Evolutionary conservation across 2,329 filamentous ascomycete genomes (phyloP), one percentile per base, ranked within the genome.

Genomic region (Massarina eburnea): DNA sequence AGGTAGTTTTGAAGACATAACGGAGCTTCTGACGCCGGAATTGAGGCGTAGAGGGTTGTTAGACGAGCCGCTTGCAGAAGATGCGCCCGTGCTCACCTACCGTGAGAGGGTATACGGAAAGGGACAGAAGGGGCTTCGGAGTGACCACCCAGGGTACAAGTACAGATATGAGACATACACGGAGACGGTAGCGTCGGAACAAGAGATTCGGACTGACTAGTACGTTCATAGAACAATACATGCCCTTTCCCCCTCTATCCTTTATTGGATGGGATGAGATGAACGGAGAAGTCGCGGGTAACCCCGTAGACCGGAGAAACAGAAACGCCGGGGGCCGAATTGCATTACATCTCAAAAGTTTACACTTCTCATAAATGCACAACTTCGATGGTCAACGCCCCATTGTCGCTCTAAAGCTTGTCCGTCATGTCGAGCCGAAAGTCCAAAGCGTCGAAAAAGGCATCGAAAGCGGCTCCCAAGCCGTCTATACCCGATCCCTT

Each of bases 401-500:
- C 6, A 14, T 18, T 10, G 10, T 21, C 35, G n/a, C n/a, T n/a
- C 22, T 26, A 21, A 36, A 10, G 9, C 8, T 20, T 18, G 17
- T 14, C 12, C 35, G 5, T 8, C 14, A 43, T 39, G 41, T 24
- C 30, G 30, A 41, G 35, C 35, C 34, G 30, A 22, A 48, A 41
- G 49, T 24, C 51, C 1, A 60, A 55, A 48, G 39, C 53, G 24
- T 20, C 49, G 27, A 58, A 56, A 47, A 46, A 49, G 24, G 39
- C 39, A 8, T n/a, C 49, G 6, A 58, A 55, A 40, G 34, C 53
- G 17, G 39, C 41, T 29, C 38, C 51, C 20, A 55, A 57, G 33
- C 60, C 66, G 8, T 48, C 64, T 36, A 57, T 65, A 34, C 84
- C 84, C 0, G 68, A 77, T 22, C 89, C 89, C 7, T 95, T 94